These are phyloP conservation scores for Phytophthora kernoviae DNA, from an alignment of 352 stramenopile genomes.

Conservation along the genomic window DNA sequence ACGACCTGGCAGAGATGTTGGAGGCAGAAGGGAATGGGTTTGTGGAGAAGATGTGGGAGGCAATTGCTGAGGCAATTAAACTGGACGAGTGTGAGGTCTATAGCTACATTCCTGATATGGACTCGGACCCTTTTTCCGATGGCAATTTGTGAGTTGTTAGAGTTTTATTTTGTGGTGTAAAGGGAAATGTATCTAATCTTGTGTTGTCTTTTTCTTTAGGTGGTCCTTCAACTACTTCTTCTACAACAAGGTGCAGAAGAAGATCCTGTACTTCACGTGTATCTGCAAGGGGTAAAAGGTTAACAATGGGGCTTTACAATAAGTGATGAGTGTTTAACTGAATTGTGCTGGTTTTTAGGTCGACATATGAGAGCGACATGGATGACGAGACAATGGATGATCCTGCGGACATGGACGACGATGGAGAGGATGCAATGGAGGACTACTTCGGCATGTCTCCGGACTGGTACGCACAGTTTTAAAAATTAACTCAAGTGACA, in stretches of 20 bases:
- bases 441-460: conserved; percentile 89
- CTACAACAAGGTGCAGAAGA: conserved; percentile 93
- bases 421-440: conserved; percentile 78
- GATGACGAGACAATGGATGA: conserved; percentile 88
- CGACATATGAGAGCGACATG: conserved; percentile 67
- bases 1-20: conserved; percentile 86
- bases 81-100: conserved; percentile 92
- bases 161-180: not conserved
- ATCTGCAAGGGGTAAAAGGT: conserved; percentile 84
- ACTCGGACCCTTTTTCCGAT: conserved; percentile 93
- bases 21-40: conserved; percentile 99
- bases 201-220: conserved; percentile 29
- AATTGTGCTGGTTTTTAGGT: conserved; percentile 31
- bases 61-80: conserved; percentile 82
- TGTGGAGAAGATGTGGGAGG: conserved; percentile 98
- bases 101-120: conserved; percentile 94
- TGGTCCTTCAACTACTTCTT: conserved; percentile 98
- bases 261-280: conserved; percentile 94
- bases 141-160: conserved; percentile 70
- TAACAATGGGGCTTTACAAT: too few species aligned
- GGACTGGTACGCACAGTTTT: conserved; percentile 66
- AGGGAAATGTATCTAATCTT: not conserved
- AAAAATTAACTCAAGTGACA: too few species aligned
- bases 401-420: conserved; percentile 65
- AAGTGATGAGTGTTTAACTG: too few species aligned